Evolutionary conservation across 352 stramenopile genomes (phyloP), one percentile per base, ranked within the genome.

Genomic region (Pythium biforme): DNA sequence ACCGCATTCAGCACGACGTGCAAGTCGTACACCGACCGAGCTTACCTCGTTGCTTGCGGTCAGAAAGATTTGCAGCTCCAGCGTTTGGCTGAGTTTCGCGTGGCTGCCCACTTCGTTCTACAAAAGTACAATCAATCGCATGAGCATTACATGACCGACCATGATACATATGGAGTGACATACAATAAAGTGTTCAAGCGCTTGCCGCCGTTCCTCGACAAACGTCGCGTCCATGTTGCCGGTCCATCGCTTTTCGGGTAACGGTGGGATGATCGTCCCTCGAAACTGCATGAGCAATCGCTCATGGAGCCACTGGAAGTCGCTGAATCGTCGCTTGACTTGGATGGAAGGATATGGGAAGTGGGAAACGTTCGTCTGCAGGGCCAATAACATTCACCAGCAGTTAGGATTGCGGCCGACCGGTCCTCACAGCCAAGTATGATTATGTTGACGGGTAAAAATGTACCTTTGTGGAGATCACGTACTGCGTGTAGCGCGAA

Each of bases 231-330:
- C 85, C 83, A 96, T 90, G 59, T 95, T 96, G 25, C 88, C 88
- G 29, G 83, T 90, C 86, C 86, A 94, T 50, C 85, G 76, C 54
- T 96, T 97, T 46, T 93, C 86, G 14, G 89, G 89, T 3, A 97
- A 75, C 17, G 88, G 89, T 6, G 89, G 89, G 40, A 97, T 93
- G 68, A 96, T 95, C 17, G 86, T 94, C 26, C 86, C 86, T 75
- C 81, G 83, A 74, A 91, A 96, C 37, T 86, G 73, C 62, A 83
- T 74, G 15, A 89, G 56, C 26, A 97, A 64, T 8, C 89, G 78
- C 55, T 92, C 70, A 31, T 96, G 89, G 8, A 96, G 77, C 89
- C 89, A 97, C 56, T 93, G 83, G 48, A 97, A 96, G 68, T 97
- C 89, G 55, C 83, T 95, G 64, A 94, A 97, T 14, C 89, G 79